Percentiles rank a stretch among this genome's conserved stretches.
These are phyloP conservation scores for Aschersonia sp. DNA, from an alignment of 2,329 filamentous ascomycete genomes.

Conservation along the genomic window DNA sequence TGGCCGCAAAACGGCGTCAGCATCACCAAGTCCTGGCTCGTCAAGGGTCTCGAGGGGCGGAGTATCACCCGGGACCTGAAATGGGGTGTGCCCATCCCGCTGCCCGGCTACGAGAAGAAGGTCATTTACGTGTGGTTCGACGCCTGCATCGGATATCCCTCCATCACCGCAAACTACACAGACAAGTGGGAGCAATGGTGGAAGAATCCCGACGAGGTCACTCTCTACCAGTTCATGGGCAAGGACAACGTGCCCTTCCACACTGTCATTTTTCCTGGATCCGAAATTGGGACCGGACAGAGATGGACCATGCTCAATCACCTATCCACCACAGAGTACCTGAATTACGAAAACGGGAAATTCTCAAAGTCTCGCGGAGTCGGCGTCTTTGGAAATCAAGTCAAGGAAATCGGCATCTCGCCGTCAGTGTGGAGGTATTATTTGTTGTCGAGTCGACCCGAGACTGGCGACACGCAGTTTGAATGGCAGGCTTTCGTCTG, in stretches of 20 bases:
- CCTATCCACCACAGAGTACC: conserved; percentile 73
- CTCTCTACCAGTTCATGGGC: conserved; percentile 90
- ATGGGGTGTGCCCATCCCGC: conserved; percentile 58
- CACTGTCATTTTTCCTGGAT: conserved; percentile 81
- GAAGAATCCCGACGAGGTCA: conserved; percentile 76
- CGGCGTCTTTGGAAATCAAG: conserved; percentile 84
- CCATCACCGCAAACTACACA: conserved; percentile 84
- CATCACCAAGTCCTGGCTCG: conserved; percentile 70
- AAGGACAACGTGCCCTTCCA: conserved; percentile 56
- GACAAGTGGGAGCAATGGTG: conserved; percentile 88
- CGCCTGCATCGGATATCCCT: conserved; percentile 88
- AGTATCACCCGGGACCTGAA: conserved; percentile 87
- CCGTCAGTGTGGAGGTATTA: conserved; percentile 91
- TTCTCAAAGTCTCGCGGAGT: conserved; percentile 85
- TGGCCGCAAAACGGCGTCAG: conserved; percentile 64
- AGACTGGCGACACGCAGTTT: conserved; percentile 78
- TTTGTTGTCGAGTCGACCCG: conserved; percentile 70
- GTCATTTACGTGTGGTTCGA: conserved; percentile 94
- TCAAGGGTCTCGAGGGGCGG: conserved; percentile 70
- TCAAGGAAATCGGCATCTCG: conserved; percentile 70
- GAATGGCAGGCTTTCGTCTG: conserved; percentile 75
- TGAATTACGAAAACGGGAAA: conserved; percentile 80
- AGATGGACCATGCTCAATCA: conserved; percentile 85
- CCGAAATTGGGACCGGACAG: conserved; percentile 69
- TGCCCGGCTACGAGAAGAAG: conserved; percentile 38